Percentiles rank a stretch among this genome's conserved stretches.
Conservation (phyloP, 2,329 filamentous ascomycete genomes). For the Sporothrix inflata region DNA sequence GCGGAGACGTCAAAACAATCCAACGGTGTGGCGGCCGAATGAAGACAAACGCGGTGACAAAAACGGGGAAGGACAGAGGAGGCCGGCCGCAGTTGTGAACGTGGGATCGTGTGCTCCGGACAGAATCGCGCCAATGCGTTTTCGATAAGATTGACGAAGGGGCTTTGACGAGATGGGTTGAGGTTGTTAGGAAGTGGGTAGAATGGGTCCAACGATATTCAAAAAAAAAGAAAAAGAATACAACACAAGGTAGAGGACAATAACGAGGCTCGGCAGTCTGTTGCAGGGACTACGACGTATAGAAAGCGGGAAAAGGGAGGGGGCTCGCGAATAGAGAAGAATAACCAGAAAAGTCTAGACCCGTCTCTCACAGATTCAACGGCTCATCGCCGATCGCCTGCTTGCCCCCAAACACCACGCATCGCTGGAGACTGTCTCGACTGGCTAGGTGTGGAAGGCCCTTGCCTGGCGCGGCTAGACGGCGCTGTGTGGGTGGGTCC, state of each 20-base stretch:
- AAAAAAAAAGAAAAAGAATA: background rate
- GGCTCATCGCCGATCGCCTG: conserved; percentile 18
- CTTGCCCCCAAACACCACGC: background rate
- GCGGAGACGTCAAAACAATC: background rate
- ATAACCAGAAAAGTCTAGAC: background rate
- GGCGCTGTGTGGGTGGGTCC: background rate
- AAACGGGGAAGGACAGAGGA: background rate
- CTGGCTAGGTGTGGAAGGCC: background rate
- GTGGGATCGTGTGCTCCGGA: background rate
- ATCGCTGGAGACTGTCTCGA: conserved; percentile 11
- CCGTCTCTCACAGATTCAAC: background rate
- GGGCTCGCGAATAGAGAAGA: background rate
- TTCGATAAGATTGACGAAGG: background rate
- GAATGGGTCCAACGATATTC: background rate
- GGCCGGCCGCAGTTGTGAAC: background rate
- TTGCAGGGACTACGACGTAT: background rate
- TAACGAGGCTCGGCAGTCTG: background rate
- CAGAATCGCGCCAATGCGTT: background rate
- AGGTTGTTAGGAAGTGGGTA: conserved; percentile 20
- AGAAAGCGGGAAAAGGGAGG: background rate
- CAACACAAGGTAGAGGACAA: background rate
- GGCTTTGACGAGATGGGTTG: background rate
- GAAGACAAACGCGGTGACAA: too few species aligned
- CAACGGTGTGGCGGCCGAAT: background rate
- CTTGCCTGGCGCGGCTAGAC: background rate